A percentile compares a stretch with the other conserved stretches of the same genome.
Conservation (phyloP, 352 stramenopile genomes). For the Phytophthora meadii region DNA sequence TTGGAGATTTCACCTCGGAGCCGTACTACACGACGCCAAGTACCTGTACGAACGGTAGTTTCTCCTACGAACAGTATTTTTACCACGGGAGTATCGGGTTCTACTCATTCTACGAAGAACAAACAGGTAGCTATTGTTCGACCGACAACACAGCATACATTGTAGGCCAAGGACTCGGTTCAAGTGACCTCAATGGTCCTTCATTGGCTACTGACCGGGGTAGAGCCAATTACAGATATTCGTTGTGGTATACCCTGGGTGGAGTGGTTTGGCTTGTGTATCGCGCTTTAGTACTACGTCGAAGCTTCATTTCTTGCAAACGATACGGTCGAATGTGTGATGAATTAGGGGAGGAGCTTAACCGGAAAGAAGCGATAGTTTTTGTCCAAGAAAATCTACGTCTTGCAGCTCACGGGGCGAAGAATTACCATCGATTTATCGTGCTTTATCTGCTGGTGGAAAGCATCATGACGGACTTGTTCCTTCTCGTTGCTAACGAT, state of each 20-base stretch:
- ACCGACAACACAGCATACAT: constrained; percentile 12
- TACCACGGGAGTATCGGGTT: constrained; percentile 25
- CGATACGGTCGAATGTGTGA: constrained; percentile 15
- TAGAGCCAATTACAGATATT: background rate
- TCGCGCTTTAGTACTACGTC: constrained; percentile 8
- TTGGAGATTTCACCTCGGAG: background rate
- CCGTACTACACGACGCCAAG: constrained; percentile 17
- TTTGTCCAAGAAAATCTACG: constrained; percentile 33
- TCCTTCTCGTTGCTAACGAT: constrained; percentile 32
- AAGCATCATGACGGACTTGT: constrained; percentile 33
- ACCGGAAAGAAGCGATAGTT: constrained; percentile 14
- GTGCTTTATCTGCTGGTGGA: constrained; percentile 31
- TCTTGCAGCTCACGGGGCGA: constrained; percentile 17
- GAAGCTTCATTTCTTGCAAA: constrained; percentile 16
- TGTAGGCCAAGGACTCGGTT: constrained; percentile 7
- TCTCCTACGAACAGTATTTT: constrained; percentile 20
- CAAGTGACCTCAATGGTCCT: constrained; percentile 19
- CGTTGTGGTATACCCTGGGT: constrained; percentile 7
- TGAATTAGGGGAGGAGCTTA: constrained; percentile 9
- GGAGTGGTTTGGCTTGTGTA: constrained; percentile 17
- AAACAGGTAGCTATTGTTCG: constrained; percentile 6
- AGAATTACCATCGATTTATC: constrained; percentile 17
- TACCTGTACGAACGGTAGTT: constrained; percentile 9
- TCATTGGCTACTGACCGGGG: constrained; percentile 12
- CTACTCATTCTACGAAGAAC: constrained; percentile 25